Evolutionary conservation across 495 filamentous ascomycete genomes (phyloP), one percentile per base, ranked within the genome.

Genomic region (Aspergillus panamensis): DNA sequence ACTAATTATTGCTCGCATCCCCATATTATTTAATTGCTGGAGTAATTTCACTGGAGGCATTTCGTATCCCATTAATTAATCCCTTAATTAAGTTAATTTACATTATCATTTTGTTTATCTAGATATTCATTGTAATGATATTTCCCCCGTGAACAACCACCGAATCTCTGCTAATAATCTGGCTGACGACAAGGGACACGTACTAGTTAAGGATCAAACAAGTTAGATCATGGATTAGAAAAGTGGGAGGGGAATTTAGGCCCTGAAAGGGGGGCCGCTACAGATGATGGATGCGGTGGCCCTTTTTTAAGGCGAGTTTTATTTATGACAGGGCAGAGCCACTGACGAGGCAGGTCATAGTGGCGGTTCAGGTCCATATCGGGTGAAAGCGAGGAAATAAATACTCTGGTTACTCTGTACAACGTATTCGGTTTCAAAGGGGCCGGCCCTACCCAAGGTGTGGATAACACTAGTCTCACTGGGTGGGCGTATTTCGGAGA

Each of bases 171-270:
- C 17, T 42, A 20, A 21, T 57, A 35, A 48, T 57, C 55, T 42
- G 29, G 64, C 64, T 66, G 60, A 66, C 64, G 61, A 66, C 60
- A 61, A 44, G 53, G 58, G 51, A 62, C 55, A 66, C 64, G 64
- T 63, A 66, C 61, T 57, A 61, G 58, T 29, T 57, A 59, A 57
- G 60, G 60, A 61, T 61, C 58, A 47, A 62, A 60, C 39, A 48
- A 51, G 53, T 53, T 65, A 60, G 57, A 45, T 56, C 37, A 37
- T 65, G 58, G 57, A 45, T 56, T 44, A 37, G 48, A 60, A 35
- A 55, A 45, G 29, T 50, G 53, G 48, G 32, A 50, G 58, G 53
- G 58, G 51, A 32, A 7, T 42, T 53, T 48, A 39, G 55, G 59
- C 56, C 62, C 57, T 59, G 57, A 57, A 62, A 43, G 59, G 53